A percentile compares a stretch with the other conserved stretches of the same genome.
These are phyloP conservation scores for Yamadazyma nakazawae DNA, from an alignment of 805 yeast genomes.

Conservation along the genomic window DNA sequence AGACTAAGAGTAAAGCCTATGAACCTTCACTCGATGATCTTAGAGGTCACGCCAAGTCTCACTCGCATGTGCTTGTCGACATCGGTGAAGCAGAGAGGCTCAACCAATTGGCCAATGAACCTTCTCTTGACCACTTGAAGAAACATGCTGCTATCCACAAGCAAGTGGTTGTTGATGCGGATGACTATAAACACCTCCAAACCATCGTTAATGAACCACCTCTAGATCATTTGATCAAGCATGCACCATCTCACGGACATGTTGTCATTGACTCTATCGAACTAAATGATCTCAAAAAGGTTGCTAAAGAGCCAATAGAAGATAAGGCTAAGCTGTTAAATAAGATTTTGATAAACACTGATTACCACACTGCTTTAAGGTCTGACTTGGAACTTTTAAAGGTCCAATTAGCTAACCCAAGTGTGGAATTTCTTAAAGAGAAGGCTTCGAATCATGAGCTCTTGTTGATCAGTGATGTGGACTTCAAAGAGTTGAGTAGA, in stretches of 20 bases:
- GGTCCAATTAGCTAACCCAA: neutral
- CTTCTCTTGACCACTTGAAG: conserved; percentile 26
- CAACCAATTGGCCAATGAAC: conserved; percentile 15
- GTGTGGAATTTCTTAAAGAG: neutral
- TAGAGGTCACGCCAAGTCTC: conserved; percentile 14
- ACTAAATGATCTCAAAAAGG: conserved; percentile 4
- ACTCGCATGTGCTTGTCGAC: conserved; percentile 13
- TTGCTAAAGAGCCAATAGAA: conserved; percentile 15
- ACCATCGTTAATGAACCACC: conserved; percentile 13
- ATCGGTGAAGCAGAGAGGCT: conserved; percentile 14
- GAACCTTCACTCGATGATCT: conserved; percentile 28
- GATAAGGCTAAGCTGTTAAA: neutral
- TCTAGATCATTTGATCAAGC: conserved; percentile 10
- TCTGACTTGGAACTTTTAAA: conserved; percentile 13
- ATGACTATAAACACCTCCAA: conserved; percentile 12
- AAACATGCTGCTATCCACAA: conserved; percentile 13
- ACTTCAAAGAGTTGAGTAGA: conserved; percentile 9
- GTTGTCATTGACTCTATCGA: conserved; percentile 16
- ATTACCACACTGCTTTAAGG: conserved; percentile 8
- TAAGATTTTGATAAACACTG: conserved; percentile 1
- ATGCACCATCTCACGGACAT: conserved; percentile 2
- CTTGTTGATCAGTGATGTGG: conserved; percentile 16
- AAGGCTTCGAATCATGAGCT: conserved; percentile 7
- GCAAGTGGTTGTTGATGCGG: conserved; percentile 14
- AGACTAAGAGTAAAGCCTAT: conserved; percentile 5